Percentiles rank a stretch among this genome's conserved stretches.
Evolutionary conservation across 225 moss, liverwort and hornwort genomes (phyloP).

Genomic region (Asterella californica): DNA sequence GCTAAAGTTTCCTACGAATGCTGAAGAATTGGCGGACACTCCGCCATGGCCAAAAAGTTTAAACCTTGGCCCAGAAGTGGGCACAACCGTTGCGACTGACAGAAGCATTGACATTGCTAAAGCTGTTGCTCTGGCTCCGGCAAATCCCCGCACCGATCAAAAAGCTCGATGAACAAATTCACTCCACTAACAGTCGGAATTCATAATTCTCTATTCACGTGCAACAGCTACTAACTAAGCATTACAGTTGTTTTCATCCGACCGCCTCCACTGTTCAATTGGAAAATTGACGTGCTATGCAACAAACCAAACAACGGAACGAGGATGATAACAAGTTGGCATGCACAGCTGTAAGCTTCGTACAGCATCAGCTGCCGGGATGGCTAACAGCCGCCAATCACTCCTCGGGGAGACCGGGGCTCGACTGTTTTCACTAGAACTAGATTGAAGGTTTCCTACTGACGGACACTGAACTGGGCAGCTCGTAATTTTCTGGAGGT

Average conservation of each 20-base stretch:
- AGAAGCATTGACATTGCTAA: constrained; percentile 31
- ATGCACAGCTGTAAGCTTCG: not conserved
- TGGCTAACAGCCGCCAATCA: not conserved
- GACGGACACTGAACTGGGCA: not conserved
- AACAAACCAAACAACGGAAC: not conserved
- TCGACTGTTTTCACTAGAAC: not conserved
- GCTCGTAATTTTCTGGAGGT: not conserved
- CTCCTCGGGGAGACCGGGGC: not conserved
- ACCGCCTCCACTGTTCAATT: too few relatives aligned
- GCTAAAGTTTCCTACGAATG: constrained; percentile 5
- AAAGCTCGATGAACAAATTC: not conserved
- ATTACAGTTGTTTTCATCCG: not conserved
- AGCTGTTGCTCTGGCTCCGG: not conserved
- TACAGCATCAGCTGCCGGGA: not conserved
- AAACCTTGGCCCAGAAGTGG: constrained; percentile 7
- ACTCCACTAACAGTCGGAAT: not conserved
- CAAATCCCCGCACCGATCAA: not conserved
- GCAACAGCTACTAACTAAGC: not conserved
- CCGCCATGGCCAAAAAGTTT: constrained; percentile 18
- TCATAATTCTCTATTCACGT: not conserved
- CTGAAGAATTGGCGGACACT: not conserved
- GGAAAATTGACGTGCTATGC: not conserved
- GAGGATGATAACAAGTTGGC: not conserved
- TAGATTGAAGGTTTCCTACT: not conserved
- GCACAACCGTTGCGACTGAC: constrained; percentile 19